These are phyloP conservation scores for Exidia glandulosa DNA, from an alignment of 768 basidiomycete species.

Conservation along the genomic window DNA sequence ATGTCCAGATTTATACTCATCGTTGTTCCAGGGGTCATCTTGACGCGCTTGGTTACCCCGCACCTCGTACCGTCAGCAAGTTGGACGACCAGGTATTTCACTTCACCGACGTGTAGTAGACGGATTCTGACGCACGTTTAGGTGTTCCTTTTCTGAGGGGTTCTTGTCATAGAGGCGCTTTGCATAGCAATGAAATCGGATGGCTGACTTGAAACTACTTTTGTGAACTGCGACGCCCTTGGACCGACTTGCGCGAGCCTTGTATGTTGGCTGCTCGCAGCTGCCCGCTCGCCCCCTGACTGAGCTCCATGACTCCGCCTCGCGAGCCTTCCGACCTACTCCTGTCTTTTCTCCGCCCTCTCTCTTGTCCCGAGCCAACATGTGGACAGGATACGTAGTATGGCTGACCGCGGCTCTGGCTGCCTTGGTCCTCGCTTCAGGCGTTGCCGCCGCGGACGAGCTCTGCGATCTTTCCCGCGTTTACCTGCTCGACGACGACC, in stretches of 20 bases:
- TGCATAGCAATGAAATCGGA: not conserved
- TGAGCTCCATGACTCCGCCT: too few relatives aligned
- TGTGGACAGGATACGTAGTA: not conserved
- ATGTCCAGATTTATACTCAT: constrained; percentile 2
- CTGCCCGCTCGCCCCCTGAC: too few relatives aligned
- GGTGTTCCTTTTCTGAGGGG: constrained; percentile 31
- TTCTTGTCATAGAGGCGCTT: not conserved
- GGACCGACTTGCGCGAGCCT: too few relatives aligned
- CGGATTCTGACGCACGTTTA: constrained; percentile 13
- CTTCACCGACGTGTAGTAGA: not conserved
- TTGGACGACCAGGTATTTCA: constrained; percentile 66
- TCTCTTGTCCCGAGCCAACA: not conserved
- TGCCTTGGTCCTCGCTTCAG: not conserved
- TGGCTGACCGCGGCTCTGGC: not conserved
- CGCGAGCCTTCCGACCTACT: too few relatives aligned
- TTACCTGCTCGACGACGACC: constrained; percentile 17
- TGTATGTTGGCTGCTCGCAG: too few relatives aligned
- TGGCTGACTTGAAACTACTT: not conserved
- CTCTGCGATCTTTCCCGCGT: not conserved
- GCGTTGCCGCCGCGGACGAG: not conserved
- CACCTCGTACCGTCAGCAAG: constrained; percentile 86
- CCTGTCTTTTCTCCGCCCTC: too few relatives aligned
- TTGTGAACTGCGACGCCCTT: too few relatives aligned
- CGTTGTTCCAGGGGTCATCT: constrained; percentile 64
- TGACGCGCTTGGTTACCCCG: constrained; percentile 75